phyloP scores from a whole-genome alignment of 2,329 filamentous ascomycete genomes.

The Clonostachys rosea region DNA sequence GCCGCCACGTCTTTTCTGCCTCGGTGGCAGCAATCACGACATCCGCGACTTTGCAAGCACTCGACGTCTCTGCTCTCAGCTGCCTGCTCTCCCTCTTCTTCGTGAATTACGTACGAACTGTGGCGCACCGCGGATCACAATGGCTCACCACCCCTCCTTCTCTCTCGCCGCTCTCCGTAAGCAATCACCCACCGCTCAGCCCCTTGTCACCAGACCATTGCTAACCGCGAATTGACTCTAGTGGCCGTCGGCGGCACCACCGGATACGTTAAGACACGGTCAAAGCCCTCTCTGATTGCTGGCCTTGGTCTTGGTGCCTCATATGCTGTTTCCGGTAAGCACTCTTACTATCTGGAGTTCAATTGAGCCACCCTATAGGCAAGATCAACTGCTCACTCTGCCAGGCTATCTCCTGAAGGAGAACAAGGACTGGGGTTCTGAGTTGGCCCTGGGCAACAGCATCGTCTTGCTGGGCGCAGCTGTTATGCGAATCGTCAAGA shows the following conservation, averaged over 20 bases:
- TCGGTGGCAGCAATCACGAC: no score
- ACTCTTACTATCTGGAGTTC: not conserved
- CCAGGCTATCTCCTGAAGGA: slow-evolving; percentile 32
- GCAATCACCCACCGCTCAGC: slow-evolving; percentile 4
- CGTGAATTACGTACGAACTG: no score
- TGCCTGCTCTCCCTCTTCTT: no score
- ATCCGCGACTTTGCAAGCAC: no score
- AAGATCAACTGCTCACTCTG: not conserved
- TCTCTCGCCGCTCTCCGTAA: slow-evolving; percentile 30
- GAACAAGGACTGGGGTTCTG: slow-evolving; percentile 34
- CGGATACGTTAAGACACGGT: not conserved
- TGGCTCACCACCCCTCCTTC: slow-evolving; percentile 34
- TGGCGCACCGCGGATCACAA: slow-evolving; percentile 5
- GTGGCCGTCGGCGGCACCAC: not conserved
- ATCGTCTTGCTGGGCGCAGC: slow-evolving; percentile 27
- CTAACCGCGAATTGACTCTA: not conserved
- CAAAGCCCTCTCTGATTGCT: not conserved
- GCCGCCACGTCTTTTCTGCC: no score
- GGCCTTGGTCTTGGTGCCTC: not conserved
- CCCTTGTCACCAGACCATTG: not conserved
- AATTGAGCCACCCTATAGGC: not conserved
- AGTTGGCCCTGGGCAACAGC: slow-evolving; percentile 33
- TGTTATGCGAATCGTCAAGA: slow-evolving; percentile 30
- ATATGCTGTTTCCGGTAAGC: not conserved
- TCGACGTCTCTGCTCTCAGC: no score